These are phyloP conservation scores for Nyssa sinensis DNA, from an alignment of 148 eudicot species.

Conservation along the genomic window DNA sequence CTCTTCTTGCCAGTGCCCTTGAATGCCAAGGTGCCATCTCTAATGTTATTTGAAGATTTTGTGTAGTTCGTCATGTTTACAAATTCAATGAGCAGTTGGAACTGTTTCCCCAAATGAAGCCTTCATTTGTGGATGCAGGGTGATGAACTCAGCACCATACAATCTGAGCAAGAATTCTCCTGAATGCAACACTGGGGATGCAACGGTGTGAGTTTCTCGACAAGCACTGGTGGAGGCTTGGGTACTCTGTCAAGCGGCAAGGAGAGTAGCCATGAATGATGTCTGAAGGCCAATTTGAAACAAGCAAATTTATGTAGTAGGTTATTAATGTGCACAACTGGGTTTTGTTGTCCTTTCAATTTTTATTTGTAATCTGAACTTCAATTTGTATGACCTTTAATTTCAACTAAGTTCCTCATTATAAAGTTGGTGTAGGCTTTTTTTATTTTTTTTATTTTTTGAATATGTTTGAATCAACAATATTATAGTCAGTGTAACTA, in stretches of 20 bases:
- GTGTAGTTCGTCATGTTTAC: background rate
- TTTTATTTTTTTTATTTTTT: too few relatives aligned
- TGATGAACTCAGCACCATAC: slow-evolving; percentile 45
- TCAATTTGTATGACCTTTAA: background rate
- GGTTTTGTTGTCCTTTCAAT: slow-evolving; percentile 1
- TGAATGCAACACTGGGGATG: slow-evolving; percentile 18
- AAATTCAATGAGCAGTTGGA: background rate
- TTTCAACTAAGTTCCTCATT: background rate
- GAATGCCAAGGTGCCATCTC: background rate
- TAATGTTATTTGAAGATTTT: too few relatives aligned
- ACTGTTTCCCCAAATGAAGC: slow-evolving; percentile 2
- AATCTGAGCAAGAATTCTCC: slow-evolving; percentile 28
- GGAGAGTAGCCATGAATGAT: slow-evolving; percentile 12
- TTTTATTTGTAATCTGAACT: background rate
- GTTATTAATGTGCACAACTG: background rate
- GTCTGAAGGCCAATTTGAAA: background rate
- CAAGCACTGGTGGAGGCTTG: slow-evolving; percentile 9
- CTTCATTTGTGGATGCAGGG: slow-evolving; percentile 22
- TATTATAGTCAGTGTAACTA: too few relatives aligned
- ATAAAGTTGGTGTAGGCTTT: background rate
- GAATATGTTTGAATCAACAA: too few relatives aligned
- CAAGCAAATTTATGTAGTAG: slow-evolving; percentile 1
- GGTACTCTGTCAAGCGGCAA: slow-evolving; percentile 19
- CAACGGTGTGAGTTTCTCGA: slow-evolving; percentile 15
- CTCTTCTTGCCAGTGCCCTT: too few relatives aligned